Conservation (phyloP, 139 green algal species). For the Chlorella ohadii region DNA sequence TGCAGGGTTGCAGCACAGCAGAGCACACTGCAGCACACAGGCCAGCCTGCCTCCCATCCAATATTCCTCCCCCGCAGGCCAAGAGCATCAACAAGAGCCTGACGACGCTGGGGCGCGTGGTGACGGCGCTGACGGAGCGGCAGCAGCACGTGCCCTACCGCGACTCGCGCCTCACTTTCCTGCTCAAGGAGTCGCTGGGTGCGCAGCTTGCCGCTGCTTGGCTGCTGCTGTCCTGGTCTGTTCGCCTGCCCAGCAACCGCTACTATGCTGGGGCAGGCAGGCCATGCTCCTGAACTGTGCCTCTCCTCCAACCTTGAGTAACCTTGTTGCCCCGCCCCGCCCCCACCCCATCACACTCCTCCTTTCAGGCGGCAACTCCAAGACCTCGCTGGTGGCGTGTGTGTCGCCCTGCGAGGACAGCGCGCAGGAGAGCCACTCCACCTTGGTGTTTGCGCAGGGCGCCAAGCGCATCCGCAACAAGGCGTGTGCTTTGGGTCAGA, state of each 20-base stretch:
- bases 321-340: too few species aligned
- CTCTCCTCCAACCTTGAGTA: too few species aligned
- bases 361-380: constrained; percentile 86
- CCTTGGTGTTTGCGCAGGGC: constrained; percentile 87
- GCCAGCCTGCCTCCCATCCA: too few species aligned
- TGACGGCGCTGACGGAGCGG: constrained; percentile 82
- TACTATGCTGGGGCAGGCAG: too few species aligned
- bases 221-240: too few species aligned
- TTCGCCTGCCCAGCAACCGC: too few species aligned
- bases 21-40: too few species aligned
- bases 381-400: constrained; percentile 94
- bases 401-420: constrained; percentile 75
- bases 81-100: constrained; percentile 97
- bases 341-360: too few species aligned
- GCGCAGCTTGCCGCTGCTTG: neutral
- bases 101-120: constrained; percentile 91
- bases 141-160: constrained; percentile 93
- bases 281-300: too few species aligned
- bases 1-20: too few species aligned
- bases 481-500: constrained; percentile 29
- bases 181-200: constrained; percentile 89
- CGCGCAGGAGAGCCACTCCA: constrained; percentile 85
- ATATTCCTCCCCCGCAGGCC: constrained; percentile 47
- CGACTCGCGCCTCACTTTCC: constrained; percentile 96
- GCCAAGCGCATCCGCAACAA: constrained; percentile 95